Evolutionary conservation across 805 yeast genomes (phyloP).

Genomic region (Suhomyces xylopsoci): DNA sequence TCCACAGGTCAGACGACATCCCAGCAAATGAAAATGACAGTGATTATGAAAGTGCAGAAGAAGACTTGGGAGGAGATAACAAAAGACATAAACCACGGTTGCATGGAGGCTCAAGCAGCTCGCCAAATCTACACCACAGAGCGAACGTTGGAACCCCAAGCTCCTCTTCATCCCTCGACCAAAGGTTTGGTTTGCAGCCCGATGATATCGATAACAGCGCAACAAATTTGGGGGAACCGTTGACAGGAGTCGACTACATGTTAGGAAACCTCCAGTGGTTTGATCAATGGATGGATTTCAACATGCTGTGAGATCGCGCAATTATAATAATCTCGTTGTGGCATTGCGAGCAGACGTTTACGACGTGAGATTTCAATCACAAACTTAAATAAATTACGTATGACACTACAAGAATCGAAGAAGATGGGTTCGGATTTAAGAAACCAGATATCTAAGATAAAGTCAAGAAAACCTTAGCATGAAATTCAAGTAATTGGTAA

Average conservation of each 20-base stretch:
- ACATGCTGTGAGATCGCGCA: constrained; percentile 1
- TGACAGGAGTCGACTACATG: constrained; percentile 14
- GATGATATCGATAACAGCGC: background rate
- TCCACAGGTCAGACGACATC: constrained; percentile 9
- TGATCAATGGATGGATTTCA: constrained; percentile 47
- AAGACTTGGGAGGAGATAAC: background rate
- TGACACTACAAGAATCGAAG: background rate
- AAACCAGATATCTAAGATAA: background rate
- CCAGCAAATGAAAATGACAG: constrained; percentile 1
- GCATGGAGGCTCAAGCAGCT: background rate
- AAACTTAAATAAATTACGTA: background rate
- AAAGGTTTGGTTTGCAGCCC: background rate
- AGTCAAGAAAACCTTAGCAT: background rate
- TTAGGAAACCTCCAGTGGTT: constrained; percentile 53
- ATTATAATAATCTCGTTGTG: background rate
- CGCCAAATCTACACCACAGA: background rate
- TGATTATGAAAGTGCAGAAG: constrained; percentile 1
- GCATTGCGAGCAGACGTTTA: background rate
- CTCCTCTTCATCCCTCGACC: constrained; percentile 4
- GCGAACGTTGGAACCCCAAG: constrained; percentile 6
- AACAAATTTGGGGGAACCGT: background rate
- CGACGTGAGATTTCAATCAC: background rate
- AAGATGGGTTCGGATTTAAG: background rate
- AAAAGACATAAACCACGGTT: background rate
- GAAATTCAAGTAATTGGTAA: background rate